These are phyloP conservation scores for Saturnispora serradocipensis DNA, from an alignment of 805 yeast genomes.

Conservation along the genomic window DNA sequence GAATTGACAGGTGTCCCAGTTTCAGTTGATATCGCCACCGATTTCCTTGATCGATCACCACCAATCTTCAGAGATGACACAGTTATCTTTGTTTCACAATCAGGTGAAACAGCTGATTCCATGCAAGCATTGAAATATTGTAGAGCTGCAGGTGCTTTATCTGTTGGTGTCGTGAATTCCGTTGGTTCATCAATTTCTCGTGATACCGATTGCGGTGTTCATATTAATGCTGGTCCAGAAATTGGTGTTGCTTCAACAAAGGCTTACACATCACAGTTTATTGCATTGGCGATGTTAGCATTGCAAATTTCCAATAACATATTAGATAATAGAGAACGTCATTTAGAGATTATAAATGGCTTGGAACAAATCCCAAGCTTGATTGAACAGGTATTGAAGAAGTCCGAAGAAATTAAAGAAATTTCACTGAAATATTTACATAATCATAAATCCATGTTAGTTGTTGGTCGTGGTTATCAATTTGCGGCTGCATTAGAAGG, in stretches of 20 bases:
- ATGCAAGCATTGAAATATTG: slow-evolving; percentile 93
- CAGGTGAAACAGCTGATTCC: slow-evolving; percentile 98
- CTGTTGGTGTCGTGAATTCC: slow-evolving; percentile 94
- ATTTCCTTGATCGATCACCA: slow-evolving; percentile 85
- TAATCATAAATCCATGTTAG: slow-evolving; percentile 75
- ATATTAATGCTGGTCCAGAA: slow-evolving; percentile 98
- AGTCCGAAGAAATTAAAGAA: slow-evolving; percentile 65
- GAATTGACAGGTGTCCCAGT: slow-evolving; percentile 95
- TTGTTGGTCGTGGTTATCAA: slow-evolving; percentile 97
- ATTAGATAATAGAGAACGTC: slow-evolving; percentile 66
- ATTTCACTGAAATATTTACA: slow-evolving; percentile 68
- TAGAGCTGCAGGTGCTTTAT: slow-evolving; percentile 92
- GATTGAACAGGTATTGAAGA: slow-evolving; percentile 63
- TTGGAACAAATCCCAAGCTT: slow-evolving; percentile 77
- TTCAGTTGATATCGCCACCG: slow-evolving; percentile 86
- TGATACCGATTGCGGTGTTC: slow-evolving; percentile 98
- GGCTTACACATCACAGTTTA: slow-evolving; percentile 97
- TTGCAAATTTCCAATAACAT: slow-evolving; percentile 90
- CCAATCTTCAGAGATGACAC: slow-evolving; percentile 99
- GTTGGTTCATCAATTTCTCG: slow-evolving; percentile 97
- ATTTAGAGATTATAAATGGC: slow-evolving; percentile 78
- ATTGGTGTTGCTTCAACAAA: slow-evolving; percentile 99
- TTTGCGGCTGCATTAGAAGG: slow-evolving; percentile 97
- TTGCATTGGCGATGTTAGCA: slow-evolving; percentile 95
- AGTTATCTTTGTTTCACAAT: slow-evolving; percentile 94